Percentiles rank a stretch among this genome's conserved stretches.
phyloP scores from a whole-genome alignment of 352 stramenopile genomes.

The Pythium folliculosum region DNA sequence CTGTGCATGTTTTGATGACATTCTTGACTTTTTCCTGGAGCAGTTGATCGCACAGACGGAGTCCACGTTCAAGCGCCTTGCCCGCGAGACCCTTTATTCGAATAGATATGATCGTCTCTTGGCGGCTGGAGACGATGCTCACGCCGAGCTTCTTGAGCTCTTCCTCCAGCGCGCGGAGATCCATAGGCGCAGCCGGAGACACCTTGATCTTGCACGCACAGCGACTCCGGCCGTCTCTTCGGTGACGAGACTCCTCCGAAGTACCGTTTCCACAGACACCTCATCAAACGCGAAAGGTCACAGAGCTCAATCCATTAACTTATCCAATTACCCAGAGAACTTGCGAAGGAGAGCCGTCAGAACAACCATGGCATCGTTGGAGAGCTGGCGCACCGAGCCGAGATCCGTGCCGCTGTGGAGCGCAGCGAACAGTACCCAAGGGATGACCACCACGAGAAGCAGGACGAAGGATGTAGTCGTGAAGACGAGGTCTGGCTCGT shows the following conservation, averaged over 20 bases:
- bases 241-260: constrained; percentile 2
- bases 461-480: constrained; percentile 25
- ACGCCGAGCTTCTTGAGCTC: constrained; percentile 84
- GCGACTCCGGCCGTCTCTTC: constrained; percentile 6
- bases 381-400: constrained; percentile 23
- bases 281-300: constrained; percentile 38
- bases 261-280: constrained; percentile 8
- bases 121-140: constrained; percentile 64
- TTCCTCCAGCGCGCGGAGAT: constrained; percentile 65
- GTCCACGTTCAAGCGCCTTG: constrained; percentile 50
- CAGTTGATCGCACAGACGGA: constrained; percentile 66
- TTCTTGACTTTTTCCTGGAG: constrained; percentile 77
- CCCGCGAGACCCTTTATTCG: constrained; percentile 74
- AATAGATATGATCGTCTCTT: constrained; percentile 78
- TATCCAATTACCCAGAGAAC: constrained; percentile 26
- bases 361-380: constrained; percentile 21
- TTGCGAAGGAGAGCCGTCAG: constrained; percentile 21
- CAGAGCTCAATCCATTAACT: constrained; percentile 29
- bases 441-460: constrained; percentile 31
- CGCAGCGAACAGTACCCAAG: constrained; percentile 36
- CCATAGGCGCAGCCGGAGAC: constrained; percentile 21
- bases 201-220: background rate
- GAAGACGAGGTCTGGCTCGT: constrained; percentile 20
- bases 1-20: constrained; percentile 51
- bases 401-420: constrained; percentile 27